Base-by-base conservation (phyloP, 2,329 filamentous ascomycete genomes). In the Clarireedia monteithiana region DNA sequence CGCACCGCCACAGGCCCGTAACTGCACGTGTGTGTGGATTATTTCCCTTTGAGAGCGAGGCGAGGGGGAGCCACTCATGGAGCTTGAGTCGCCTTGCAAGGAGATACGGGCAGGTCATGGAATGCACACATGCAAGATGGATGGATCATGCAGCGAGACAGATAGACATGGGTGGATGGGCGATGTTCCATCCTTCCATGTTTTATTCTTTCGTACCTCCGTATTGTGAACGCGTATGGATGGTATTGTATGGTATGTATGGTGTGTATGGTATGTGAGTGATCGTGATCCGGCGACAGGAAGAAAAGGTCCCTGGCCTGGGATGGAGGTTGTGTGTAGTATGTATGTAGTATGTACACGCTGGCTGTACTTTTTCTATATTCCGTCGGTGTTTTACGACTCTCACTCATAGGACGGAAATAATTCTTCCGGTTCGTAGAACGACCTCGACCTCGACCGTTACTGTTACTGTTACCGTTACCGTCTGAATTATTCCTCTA, bases 351-450 rank as follows among this genome's bases (percentile, higher is more conserved):
- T 4, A 30, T 30, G 27, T 30, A 30, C 27, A 30, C 27, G 27
- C 27, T 30, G 27, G 27, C 27, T 30, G 27, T 30, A 30, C 27
- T 7, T 30, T 10, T 30, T 30, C 27, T 30, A 30, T 30, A 30
- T 20, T 24, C 20, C 20, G 20, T 45, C n/a, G 0, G 20, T 45
- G 10, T 45, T 45, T 23, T 52, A 53, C 50, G 26, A 53, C 42
- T 30, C 34, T 23, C 30, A 39, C 40, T 14, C 30, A 53, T 30
- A 53, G 44, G 51, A 53, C 17, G 51, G 51, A 53, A 53, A 48
- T 40, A 48, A 40, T 53, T 53, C 9, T 53, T 53, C 51, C 51
- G 51, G 48, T 40, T 26, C n/a, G 27, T 12, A 48, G 44, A 53
- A 53, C 20, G 38, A 34, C 17, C 34, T 53, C 51, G 51, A 53